phyloP scores from a whole-genome alignment of 2,329 filamentous ascomycete species.

The Talaromyces sp. region DNA sequence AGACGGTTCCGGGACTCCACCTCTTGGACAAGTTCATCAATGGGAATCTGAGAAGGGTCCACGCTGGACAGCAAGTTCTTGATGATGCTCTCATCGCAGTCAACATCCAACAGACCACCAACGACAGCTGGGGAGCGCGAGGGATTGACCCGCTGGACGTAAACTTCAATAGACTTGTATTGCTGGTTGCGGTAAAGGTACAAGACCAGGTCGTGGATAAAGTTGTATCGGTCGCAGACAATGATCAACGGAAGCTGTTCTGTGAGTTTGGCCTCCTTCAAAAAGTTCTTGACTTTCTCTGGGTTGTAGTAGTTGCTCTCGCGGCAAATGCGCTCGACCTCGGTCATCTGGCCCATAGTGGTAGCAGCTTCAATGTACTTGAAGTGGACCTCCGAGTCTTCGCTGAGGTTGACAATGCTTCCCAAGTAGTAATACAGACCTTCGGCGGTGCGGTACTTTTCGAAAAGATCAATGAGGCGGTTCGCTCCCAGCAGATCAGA shows the following conservation, averaged over 20 bases:
- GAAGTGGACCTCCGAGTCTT: conserved; percentile 94
- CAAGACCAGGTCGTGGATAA: conserved; percentile 91
- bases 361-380: conserved; percentile 99
- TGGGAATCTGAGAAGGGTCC: conserved; percentile 76
- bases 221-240: conserved; percentile 98
- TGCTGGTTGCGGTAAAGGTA: conserved; percentile 99
- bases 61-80: conserved; percentile 85
- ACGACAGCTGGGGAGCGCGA: conserved; percentile 85
- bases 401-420: conserved; percentile 93
- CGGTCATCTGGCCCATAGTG: conserved; percentile 85
- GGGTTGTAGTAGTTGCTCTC: conserved; percentile 87
- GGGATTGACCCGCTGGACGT: conserved; percentile 95
- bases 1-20: conserved; percentile 95
- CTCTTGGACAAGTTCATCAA: conserved; percentile 87
- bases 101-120: conserved; percentile 88
- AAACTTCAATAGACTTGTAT: conserved; percentile 97
- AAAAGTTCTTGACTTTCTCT: conserved; percentile 98
- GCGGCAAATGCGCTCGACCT: conserved; percentile 94
- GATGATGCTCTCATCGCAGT: conserved; percentile 95
- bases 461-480: conserved; percentile 84
- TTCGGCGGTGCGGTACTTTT: conserved; percentile 96
- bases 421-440: conserved; percentile 98
- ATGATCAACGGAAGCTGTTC: conserved; percentile 97
- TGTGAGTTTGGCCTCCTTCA: conserved; percentile 88
- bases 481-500: conserved; percentile 88